Evolutionary conservation across 148 eudicot genomes (phyloP).

Genomic region (Gaultheria prostrata): DNA sequence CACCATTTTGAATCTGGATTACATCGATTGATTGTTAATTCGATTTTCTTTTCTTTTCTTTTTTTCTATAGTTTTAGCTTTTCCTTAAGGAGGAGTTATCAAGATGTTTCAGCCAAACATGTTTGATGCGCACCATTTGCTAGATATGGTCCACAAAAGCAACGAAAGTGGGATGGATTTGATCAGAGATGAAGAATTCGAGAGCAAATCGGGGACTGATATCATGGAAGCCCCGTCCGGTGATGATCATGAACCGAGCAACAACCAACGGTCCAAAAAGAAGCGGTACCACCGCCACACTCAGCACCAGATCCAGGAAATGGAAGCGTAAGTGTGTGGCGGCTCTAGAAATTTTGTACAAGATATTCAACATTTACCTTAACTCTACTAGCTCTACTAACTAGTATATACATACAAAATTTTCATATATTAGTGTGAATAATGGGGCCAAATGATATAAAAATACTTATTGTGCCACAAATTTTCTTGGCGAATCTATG

Average conservation of each 20-base stretch:
- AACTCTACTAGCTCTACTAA: no score
- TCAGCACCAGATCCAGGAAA: constrained; percentile 92
- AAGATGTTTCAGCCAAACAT: constrained; percentile 77
- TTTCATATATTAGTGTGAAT: no score
- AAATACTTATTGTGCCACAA: no score
- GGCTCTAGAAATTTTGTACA: no score
- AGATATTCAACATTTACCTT: no score
- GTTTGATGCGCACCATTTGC: constrained; percentile 65
- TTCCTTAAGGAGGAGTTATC: background rate
- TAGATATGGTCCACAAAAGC: constrained; percentile 54
- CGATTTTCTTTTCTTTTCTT: background rate
- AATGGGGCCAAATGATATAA: no score
- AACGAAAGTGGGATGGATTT: constrained; percentile 61
- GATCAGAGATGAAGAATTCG: constrained; percentile 72
- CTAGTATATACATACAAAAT: no score
- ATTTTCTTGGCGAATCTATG: no score
- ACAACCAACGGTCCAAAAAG: constrained; percentile 71
- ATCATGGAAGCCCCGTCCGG: constrained; percentile 79
- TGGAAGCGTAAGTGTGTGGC: constrained; percentile 79
- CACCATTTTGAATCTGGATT: background rate
- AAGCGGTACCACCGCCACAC: constrained; percentile 96
- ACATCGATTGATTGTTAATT: background rate
- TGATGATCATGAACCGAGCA: constrained; percentile 72
- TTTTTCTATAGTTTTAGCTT: no score
- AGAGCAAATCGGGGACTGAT: constrained; percentile 83